Conservation (phyloP, 2,329 filamentous ascomycete species). For the Xylariaceae sp. region DNA sequence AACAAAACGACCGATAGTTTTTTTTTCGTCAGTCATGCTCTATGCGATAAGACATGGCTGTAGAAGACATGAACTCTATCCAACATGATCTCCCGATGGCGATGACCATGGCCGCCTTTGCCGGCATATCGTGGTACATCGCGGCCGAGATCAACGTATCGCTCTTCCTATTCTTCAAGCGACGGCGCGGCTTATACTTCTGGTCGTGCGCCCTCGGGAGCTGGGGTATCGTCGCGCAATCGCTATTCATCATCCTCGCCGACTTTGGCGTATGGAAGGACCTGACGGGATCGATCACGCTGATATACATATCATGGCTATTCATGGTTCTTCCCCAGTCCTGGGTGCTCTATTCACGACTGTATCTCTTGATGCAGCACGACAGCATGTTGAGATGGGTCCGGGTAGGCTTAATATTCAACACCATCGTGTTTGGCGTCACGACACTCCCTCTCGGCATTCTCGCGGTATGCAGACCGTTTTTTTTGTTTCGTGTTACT, state of each 20-base stretch:
- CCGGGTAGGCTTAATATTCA: slow-evolving; percentile 22
- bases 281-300: slow-evolving; percentile 20
- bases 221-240: slow-evolving; percentile 29
- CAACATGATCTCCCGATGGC: slow-evolving; percentile 18
- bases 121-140: slow-evolving; percentile 32
- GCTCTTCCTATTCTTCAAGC: slow-evolving; percentile 29
- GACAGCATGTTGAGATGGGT: slow-evolving; percentile 21
- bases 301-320: slow-evolving; percentile 30
- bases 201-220: slow-evolving; percentile 27
- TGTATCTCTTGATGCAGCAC: slow-evolving; percentile 27
- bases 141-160: slow-evolving; percentile 29
- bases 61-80: slow-evolving; percentile 11
- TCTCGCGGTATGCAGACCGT: slow-evolving; percentile 22
- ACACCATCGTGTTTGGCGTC: slow-evolving; percentile 26
- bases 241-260: slow-evolving; percentile 30
- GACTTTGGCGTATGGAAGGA: slow-evolving; percentile 28
- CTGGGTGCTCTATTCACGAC: slow-evolving; percentile 29
- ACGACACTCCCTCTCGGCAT: slow-evolving; percentile 28
- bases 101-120: slow-evolving; percentile 35
- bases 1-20: too few species aligned
- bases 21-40: slow-evolving; percentile 3
- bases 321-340: slow-evolving; percentile 31
- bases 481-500: background rate
- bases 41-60: slow-evolving; percentile 8
- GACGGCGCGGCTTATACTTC: slow-evolving; percentile 30